Evolutionary conservation across 331 rosid species (phyloP).

Genomic region (Stylosanthes scabra): DNA sequence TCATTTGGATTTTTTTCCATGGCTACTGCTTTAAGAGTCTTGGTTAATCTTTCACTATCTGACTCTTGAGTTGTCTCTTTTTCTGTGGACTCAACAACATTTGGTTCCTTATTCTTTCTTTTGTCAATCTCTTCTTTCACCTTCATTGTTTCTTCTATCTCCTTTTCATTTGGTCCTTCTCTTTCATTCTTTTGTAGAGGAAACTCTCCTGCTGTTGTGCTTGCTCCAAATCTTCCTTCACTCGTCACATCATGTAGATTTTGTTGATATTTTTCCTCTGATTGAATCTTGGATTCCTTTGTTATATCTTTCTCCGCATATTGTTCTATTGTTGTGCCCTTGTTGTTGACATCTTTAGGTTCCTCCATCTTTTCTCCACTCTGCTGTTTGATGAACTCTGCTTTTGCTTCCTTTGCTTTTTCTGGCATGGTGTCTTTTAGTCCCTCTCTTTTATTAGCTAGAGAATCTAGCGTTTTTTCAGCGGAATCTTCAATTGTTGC

Average conservation of each 20-base stretch:
- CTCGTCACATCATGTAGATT: constrained; percentile 3
- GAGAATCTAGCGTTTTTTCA: constrained; percentile 14
- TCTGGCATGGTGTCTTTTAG: constrained; percentile 5
- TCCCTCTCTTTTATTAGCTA: background rate
- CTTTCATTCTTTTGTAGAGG: constrained; percentile 14
- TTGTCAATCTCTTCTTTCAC: constrained; percentile 20
- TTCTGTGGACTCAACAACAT: constrained; percentile 15
- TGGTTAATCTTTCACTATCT: too few species aligned
- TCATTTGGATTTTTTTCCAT: constrained; percentile 12
- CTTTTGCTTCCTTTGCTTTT: constrained; percentile 19
- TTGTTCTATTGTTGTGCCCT: background rate
- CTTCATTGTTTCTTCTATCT: constrained; percentile 18
- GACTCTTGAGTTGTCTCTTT: constrained; percentile 28
- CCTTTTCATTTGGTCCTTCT: constrained; percentile 18
- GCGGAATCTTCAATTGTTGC: constrained; percentile 16
- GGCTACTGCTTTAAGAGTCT: background rate
- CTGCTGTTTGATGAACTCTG: constrained; percentile 15
- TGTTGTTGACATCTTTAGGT: background rate
- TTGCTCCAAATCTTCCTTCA: constrained; percentile 18
- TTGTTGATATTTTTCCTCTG: constrained; percentile 19
- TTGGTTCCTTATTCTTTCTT: constrained; percentile 23
- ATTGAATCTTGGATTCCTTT: constrained; percentile 2
- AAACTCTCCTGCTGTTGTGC: background rate
- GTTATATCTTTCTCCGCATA: constrained; percentile 18
- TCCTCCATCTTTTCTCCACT: background rate